These are phyloP conservation scores for Zygotorulaspora chibaensis DNA, from an alignment of 805 yeast genomes.

Conservation along the genomic window DNA sequence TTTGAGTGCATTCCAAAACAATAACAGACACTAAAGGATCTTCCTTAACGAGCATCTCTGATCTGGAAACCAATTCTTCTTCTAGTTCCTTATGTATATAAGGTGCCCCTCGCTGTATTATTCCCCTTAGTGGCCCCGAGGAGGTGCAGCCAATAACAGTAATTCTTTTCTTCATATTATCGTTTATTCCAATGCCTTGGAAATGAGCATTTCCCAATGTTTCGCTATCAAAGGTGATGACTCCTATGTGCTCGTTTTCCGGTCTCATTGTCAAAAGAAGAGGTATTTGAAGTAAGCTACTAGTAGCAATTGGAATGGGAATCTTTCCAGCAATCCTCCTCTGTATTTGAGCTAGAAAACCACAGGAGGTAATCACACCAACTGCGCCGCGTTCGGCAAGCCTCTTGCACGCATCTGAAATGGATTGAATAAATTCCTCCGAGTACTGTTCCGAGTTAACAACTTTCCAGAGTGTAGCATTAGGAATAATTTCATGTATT, in stretches of 20 bases:
- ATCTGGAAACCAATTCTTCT: constrained; percentile 26
- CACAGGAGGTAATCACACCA: constrained; percentile 37
- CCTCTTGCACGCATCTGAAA: constrained; percentile 27
- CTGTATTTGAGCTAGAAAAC: constrained; percentile 35
- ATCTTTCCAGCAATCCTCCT: constrained; percentile 20
- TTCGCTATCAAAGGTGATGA: constrained; percentile 33
- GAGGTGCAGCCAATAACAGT: constrained; percentile 22
- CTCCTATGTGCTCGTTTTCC: constrained; percentile 25
- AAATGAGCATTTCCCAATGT: constrained; percentile 30
- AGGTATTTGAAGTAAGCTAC: constrained; percentile 34
- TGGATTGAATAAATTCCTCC: constrained; percentile 27
- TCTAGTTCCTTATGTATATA: constrained; percentile 27
- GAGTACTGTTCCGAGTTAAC: constrained; percentile 24
- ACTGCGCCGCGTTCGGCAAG: constrained; percentile 33
- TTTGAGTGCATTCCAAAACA: constrained; percentile 37
- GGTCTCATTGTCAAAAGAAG: constrained; percentile 21
- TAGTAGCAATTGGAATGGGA: constrained; percentile 34
- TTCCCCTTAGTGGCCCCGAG: constrained; percentile 25
- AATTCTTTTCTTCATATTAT: constrained; percentile 19
- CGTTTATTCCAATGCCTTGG: constrained; percentile 30
- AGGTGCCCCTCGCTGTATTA: constrained; percentile 26
- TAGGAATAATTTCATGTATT: constrained; percentile 21
- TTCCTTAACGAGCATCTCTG: constrained; percentile 20
- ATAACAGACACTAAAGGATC: constrained; percentile 28
- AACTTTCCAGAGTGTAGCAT: constrained; percentile 29